Conservation (phyloP, 352 stramenopile genomes). For the Phytophthora melonis region DNA sequence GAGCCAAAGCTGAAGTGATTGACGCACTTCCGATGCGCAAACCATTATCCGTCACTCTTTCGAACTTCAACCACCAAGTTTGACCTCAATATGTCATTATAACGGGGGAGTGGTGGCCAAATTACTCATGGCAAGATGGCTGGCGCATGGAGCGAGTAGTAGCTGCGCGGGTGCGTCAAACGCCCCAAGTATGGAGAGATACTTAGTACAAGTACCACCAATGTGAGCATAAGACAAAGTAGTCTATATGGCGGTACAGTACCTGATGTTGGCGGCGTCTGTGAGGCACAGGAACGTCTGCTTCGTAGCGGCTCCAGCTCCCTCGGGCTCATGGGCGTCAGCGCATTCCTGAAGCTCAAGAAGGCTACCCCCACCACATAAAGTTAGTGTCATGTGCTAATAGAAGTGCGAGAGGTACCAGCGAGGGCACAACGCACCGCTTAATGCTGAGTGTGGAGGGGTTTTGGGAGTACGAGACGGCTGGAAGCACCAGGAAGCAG, state of each 20-base stretch:
- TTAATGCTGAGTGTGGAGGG: constrained; percentile 48
- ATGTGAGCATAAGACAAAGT: background rate
- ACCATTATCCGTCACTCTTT: constrained; percentile 28
- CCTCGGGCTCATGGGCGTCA: too few species aligned
- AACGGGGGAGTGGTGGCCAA: constrained; percentile 2
- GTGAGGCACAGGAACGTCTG: constrained; percentile 58
- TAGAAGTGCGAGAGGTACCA: background rate
- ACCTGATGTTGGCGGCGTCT: constrained; percentile 65
- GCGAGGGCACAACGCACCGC: constrained; percentile 27
- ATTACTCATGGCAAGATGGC: constrained; percentile 28
- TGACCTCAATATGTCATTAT: constrained; percentile 15
- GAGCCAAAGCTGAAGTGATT: constrained; percentile 30
- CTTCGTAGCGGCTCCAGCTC: constrained; percentile 8
- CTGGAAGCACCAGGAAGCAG: constrained; percentile 52
- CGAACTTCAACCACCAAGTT: constrained; percentile 37
- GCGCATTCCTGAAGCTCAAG: too few species aligned
- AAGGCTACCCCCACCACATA: too few species aligned
- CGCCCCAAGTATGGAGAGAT: background rate
- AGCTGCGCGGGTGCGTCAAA: constrained; percentile 35
- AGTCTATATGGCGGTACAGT: background rate
- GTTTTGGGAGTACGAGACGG: constrained; percentile 12
- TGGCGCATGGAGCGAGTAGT: constrained; percentile 51
- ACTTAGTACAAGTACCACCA: constrained; percentile 1
- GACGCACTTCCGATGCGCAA: constrained; percentile 26
- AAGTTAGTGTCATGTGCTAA: background rate